Evolutionary conservation across 805 yeast species (phyloP), one percentile per base, ranked within the genome.

Genomic region (Candida koratica): DNA sequence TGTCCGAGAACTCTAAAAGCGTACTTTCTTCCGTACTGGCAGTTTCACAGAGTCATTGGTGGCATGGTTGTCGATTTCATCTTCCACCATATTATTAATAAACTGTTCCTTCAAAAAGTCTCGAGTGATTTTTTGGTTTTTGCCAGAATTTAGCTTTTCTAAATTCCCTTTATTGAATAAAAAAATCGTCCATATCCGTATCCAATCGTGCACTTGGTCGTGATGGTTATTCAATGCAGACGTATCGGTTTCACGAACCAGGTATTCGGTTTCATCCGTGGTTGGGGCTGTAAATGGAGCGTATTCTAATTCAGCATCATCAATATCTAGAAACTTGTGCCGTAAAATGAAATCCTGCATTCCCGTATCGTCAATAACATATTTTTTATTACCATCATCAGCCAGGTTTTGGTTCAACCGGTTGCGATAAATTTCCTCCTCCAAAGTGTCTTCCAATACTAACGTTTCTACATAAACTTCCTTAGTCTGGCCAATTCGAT

Each of bases 381-480:
- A 71, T 25, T 51, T 55, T 23, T 49, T 52, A 22, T 29, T 33
- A 14, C 43, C 46, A 12, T 37, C 38, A 3, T 32, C 45, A 4
- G 38, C 37, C 7, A 38, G 35, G 9, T 41, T 42, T 11, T 30
- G 37, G 8, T 47, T 45, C 14, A 51, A 35, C 32, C 76, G 46
- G 36, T 56, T 53, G 27, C 59, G 69, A 53, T 77, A 79, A 67
- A 81, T 78, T 45, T 78, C 82, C 52, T 81, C 83, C 45, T 81
- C 88, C 31, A 81, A 61, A 0, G 87, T 81, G 4, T 73, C 79
- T 34, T 69, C 60, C 46, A 81, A 52, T 3, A 81, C 73, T 38
- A 81, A 56, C 0, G 87, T 81, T 48, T 81, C 87, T n/a, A 81
- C 88, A 51, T 55, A 58, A 0, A 81, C 87, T 14, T 75, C 75